Conservation (phyloP, 164 flowering plant species). For the Aristolochia contorta region DNA sequence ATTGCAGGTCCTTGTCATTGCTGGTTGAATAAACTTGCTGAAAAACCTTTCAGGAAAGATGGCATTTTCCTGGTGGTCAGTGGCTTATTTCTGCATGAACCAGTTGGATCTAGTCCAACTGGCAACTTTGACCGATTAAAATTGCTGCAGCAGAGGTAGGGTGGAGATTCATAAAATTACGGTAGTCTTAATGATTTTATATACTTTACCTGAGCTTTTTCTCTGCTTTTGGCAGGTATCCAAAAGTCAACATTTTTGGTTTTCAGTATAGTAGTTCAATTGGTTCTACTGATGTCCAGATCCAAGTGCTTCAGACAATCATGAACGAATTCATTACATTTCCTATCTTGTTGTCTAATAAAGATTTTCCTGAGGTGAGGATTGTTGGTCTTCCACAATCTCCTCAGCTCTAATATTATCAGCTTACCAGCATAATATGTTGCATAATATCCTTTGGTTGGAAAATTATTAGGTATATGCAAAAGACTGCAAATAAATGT, state of each 20-base stretch:
- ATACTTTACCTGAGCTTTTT: neutral
- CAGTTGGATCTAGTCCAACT: constrained; percentile 8
- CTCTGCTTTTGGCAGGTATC: constrained; percentile 40
- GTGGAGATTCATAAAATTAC: neutral
- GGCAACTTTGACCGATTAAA: constrained; percentile 47
- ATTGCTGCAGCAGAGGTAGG: constrained; percentile 70
- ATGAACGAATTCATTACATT: constrained; percentile 58
- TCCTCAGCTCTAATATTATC: neutral
- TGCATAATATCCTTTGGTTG: neutral
- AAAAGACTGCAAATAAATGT: neutral
- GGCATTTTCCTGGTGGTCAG: constrained; percentile 44
- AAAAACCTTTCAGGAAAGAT: constrained; percentile 19
- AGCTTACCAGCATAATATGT: neutral
- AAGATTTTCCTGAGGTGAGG: constrained; percentile 41
- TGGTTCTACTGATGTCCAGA: constrained; percentile 18
- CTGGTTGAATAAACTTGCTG: constrained; percentile 57
- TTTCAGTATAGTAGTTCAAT: constrained; percentile 32
- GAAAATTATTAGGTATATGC: neutral
- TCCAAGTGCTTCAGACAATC: constrained; percentile 25
- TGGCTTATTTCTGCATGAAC: constrained; percentile 25
- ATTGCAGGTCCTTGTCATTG: constrained; percentile 54
- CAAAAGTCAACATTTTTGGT: constrained; percentile 47
- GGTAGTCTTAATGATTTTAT: neutral
- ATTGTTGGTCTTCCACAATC: neutral
- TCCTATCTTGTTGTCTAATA: constrained; percentile 54